These are phyloP conservation scores for Leucaena leucocephala DNA, from an alignment of 306 rosid species.

Conservation along the genomic window DNA sequence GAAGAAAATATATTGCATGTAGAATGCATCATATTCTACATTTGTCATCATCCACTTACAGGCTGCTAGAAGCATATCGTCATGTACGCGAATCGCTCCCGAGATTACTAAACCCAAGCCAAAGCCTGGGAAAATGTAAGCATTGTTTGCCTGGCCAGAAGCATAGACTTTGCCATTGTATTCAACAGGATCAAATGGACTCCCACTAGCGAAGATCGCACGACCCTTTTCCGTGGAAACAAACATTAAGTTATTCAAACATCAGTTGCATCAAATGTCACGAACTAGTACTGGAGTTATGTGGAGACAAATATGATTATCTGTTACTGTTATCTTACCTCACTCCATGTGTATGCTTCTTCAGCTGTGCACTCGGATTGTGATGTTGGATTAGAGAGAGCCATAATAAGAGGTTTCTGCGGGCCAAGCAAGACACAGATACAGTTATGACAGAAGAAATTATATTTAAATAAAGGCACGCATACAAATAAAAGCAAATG, in stretches of 20 bases:
- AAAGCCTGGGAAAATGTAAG: slow-evolving; percentile 74
- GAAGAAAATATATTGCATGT: neutral
- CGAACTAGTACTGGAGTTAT: neutral
- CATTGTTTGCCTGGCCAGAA: slow-evolving; percentile 86
- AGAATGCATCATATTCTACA: neutral
- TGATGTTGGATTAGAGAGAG: slow-evolving; percentile 88
- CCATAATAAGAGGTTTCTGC: slow-evolving; percentile 85
- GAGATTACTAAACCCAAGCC: slow-evolving; percentile 70
- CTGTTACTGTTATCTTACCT: slow-evolving; percentile 43
- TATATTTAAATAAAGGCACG: neutral
- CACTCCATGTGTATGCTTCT: slow-evolving; percentile 68
- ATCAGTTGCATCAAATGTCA: slow-evolving; percentile 6
- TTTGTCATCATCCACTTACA: slow-evolving; percentile 48
- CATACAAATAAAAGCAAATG: neutral
- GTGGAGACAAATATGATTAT: neutral
- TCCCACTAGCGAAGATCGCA: slow-evolving; percentile 76
- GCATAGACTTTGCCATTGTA: slow-evolving; percentile 59
- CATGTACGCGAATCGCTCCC: slow-evolving; percentile 72
- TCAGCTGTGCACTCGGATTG: slow-evolving; percentile 93
- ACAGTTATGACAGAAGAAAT: neutral
- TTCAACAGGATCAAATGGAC: slow-evolving; percentile 73
- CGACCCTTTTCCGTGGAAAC: slow-evolving; percentile 50
- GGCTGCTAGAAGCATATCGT: slow-evolving; percentile 77
- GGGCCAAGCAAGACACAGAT: slow-evolving; percentile 24
- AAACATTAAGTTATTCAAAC: slow-evolving; percentile 10